Percentiles rank a stretch among this genome's conserved stretches.
Conservation (phyloP, 73 alveolate genomes). For the Uronychia setigera region DNA sequence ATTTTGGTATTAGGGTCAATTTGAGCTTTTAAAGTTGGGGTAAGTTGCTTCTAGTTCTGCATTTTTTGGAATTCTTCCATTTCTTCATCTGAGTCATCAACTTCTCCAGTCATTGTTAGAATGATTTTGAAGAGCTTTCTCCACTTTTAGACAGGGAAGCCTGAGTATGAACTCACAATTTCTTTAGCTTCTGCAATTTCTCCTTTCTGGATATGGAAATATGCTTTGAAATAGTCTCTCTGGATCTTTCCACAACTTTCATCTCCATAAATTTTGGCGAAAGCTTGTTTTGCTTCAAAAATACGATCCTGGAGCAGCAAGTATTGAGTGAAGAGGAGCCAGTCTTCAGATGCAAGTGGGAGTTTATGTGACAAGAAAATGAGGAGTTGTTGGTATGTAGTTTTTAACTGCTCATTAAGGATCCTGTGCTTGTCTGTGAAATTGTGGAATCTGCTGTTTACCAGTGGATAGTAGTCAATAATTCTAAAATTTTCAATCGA, state of each 20-base stretch:
- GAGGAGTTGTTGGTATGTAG: slow-evolving; percentile 13
- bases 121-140: background rate
- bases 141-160: background rate
- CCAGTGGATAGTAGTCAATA: slow-evolving; percentile 68
- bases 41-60: no score
- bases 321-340: slow-evolving; percentile 40
- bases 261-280: slow-evolving; percentile 5
- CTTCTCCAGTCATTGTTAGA: background rate
- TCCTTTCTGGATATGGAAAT: slow-evolving; percentile 1
- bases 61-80: slow-evolving; percentile 63
- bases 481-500: slow-evolving; percentile 36
- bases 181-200: background rate
- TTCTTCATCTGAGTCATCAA: slow-evolving; percentile 9
- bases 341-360: slow-evolving; percentile 17
- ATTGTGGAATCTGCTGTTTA: slow-evolving; percentile 72
- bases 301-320: slow-evolving; percentile 53
- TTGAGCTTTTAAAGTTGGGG: no score
- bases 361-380: slow-evolving; percentile 4
- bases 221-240: slow-evolving; percentile 22
- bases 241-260: background rate
- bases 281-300: slow-evolving; percentile 29
- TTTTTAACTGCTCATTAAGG: slow-evolving; percentile 16
- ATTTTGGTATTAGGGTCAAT: slow-evolving; percentile 53
- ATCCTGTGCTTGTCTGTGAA: slow-evolving; percentile 35
- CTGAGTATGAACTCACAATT: background rate